A percentile compares a stretch with the other conserved stretches of the same genome.
Conservation (phyloP, 1,139 yeast species). For the Ashbya aceris region DNA sequence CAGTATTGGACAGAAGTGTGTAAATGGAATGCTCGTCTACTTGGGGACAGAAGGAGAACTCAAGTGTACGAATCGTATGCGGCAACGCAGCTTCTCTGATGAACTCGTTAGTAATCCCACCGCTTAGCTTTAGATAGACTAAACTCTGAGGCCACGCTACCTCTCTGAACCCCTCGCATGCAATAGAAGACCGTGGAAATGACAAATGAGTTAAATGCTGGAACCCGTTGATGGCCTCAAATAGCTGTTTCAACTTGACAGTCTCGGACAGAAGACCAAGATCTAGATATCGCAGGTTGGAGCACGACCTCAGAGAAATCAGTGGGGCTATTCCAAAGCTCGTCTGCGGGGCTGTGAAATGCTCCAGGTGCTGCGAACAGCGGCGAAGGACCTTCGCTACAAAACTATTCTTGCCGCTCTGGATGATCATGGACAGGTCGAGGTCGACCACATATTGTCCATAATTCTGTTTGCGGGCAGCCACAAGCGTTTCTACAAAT, state of each 20-base stretch:
- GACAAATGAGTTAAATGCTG: conserved; percentile 61
- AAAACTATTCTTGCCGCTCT: conserved; percentile 86
- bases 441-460: conserved; percentile 43
- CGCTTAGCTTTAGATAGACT: conserved; percentile 66
- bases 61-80: conserved; percentile 54
- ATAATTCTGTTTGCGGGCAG: conserved; percentile 27
- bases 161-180: conserved; percentile 49
- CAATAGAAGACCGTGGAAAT: conserved; percentile 82
- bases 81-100: conserved; percentile 63
- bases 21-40: conserved; percentile 55
- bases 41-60: conserved; percentile 82
- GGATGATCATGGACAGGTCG: conserved; percentile 71
- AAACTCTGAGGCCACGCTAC: conserved; percentile 69
- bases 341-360: conserved; percentile 86
- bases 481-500: conserved; percentile 63
- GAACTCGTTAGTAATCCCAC: conserved; percentile 82
- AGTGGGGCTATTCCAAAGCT: conserved; percentile 89
- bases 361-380: conserved; percentile 52
- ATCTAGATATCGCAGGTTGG: conserved; percentile 55
- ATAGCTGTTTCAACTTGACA: conserved; percentile 69
- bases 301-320: conserved; percentile 65
- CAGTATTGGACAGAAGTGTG: conserved; percentile 51
- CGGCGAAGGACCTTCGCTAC: conserved; percentile 75
- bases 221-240: conserved; percentile 59
- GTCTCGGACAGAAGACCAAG: conserved; percentile 87